phyloP scores from a whole-genome alignment of 495 filamentous ascomycete species.

The Aspergillus coremiiformis region DNA sequence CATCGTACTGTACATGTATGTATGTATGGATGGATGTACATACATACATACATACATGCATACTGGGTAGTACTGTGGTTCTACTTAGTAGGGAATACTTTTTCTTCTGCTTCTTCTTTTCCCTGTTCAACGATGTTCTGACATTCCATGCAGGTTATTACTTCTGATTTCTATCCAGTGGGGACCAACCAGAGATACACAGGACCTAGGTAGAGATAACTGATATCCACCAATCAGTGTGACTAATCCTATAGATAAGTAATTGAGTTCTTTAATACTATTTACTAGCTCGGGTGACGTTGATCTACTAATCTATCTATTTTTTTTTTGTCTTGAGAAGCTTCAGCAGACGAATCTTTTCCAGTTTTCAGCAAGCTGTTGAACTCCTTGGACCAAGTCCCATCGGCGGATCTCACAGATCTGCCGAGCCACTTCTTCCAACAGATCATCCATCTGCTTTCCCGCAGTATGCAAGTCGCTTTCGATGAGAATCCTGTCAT shows the following conservation, averaged over 20 bases:
- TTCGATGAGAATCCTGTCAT: slow-evolving; percentile 74
- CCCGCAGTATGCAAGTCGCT: slow-evolving; percentile 88
- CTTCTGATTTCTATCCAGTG: too few relatives aligned
- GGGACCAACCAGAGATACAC: too few relatives aligned
- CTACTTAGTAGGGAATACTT: too few relatives aligned
- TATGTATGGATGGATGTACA: too few relatives aligned
- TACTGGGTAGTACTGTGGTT: too few relatives aligned
- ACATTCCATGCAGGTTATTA: too few relatives aligned
- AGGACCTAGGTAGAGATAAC: too few relatives aligned
- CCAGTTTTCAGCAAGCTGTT: slow-evolving; percentile 70
- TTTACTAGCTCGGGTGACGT: background rate
- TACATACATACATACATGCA: too few relatives aligned
- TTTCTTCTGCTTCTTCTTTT: background rate
- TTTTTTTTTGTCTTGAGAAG: too few relatives aligned
- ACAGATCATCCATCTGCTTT: slow-evolving; percentile 64
- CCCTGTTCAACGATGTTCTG: too few relatives aligned
- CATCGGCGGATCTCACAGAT: slow-evolving; percentile 76
- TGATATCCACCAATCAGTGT: background rate
- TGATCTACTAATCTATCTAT: too few relatives aligned
- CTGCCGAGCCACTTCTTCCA: slow-evolving; percentile 65
- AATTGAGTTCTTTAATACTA: background rate
- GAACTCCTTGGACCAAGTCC: slow-evolving; percentile 63
- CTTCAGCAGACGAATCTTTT: slow-evolving; percentile 68
- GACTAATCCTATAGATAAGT: background rate
- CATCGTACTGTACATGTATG: background rate